These are phyloP conservation scores for Colletotrichum ledebouriae DNA, from an alignment of 2,329 filamentous ascomycete species.

Conservation along the genomic window DNA sequence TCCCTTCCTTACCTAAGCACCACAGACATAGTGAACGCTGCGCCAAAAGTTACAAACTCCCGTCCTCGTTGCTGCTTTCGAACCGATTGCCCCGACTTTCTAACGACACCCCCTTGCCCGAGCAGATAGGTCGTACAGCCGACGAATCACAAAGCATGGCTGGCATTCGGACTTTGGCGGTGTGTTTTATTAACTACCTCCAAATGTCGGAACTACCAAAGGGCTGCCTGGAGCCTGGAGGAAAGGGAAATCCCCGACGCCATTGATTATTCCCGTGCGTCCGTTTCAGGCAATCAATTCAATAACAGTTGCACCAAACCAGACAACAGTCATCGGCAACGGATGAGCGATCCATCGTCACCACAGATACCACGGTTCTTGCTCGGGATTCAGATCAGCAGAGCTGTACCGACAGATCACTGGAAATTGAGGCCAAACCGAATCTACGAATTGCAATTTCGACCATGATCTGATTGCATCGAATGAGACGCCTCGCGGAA, in stretches of 20 bases:
- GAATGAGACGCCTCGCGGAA: conserved; percentile 1
- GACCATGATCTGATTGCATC: conserved; percentile 16
- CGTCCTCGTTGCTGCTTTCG: conserved; percentile 26
- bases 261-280: conserved; percentile 21
- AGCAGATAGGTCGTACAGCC: conserved; percentile 17
- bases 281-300: conserved; percentile 18
- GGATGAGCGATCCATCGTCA: background rate
- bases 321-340: conserved; percentile 18
- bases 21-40: background rate
- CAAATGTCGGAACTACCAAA: conserved; percentile 31
- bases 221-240: conserved; percentile 34
- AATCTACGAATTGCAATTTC: background rate
- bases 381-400: background rate
- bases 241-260: conserved; percentile 32
- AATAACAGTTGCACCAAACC: background rate
- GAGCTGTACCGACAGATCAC: background rate
- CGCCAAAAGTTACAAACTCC: conserved; percentile 16
- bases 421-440: background rate
- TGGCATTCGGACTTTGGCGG: conserved; percentile 39
- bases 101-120: conserved; percentile 21
- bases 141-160: conserved; percentile 33
- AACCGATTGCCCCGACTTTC: conserved; percentile 24
- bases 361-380: background rate
- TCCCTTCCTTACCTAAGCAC: conserved; percentile 5
- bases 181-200: conserved; percentile 37